Evolutionary conservation across 2,329 filamentous ascomycete species (phyloP).

Genomic region (Penicillium sp.): DNA sequence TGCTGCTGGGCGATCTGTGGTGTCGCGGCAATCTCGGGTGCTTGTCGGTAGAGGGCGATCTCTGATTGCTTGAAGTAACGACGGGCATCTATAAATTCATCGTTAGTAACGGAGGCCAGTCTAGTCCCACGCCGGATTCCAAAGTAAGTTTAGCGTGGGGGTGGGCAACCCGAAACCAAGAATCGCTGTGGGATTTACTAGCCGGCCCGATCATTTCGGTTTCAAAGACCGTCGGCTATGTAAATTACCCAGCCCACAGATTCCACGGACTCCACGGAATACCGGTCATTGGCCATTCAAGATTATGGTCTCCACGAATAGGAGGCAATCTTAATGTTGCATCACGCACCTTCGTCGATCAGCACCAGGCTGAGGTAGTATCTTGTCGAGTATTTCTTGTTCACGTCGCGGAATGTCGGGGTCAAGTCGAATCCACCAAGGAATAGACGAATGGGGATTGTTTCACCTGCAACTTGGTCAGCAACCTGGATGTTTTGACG

Average conservation of each 20-base stretch:
- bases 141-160: slow-evolving; percentile 33
- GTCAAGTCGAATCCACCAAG: slow-evolving; percentile 96
- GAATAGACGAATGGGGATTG: slow-evolving; percentile 95
- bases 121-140: slow-evolving; percentile 21
- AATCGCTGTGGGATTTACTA: slow-evolving; percentile 15
- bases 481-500: slow-evolving; percentile 9
- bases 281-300: slow-evolving; percentile 5
- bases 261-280: slow-evolving; percentile 1
- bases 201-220: slow-evolving; percentile 24
- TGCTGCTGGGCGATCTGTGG: slow-evolving; percentile 43
- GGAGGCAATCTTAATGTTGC: not conserved
- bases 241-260: slow-evolving; percentile 6
- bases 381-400: slow-evolving; percentile 98
- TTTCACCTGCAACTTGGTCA: slow-evolving; percentile 60
- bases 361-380: slow-evolving; percentile 96
- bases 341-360: slow-evolving; percentile 77
- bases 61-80: slow-evolving; percentile 99
- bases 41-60: slow-evolving; percentile 91
- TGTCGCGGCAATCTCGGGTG: slow-evolving; percentile 47
- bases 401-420: slow-evolving; percentile 97
- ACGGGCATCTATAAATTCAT: slow-evolving; percentile 68
- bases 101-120: slow-evolving; percentile 9
- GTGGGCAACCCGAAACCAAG: slow-evolving; percentile 18
- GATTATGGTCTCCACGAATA: not conserved
- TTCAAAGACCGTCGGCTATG: slow-evolving; percentile 41